Base-by-base conservation (phyloP, 106 monocot species). In the Dactylorhiza incarnata region DNA sequence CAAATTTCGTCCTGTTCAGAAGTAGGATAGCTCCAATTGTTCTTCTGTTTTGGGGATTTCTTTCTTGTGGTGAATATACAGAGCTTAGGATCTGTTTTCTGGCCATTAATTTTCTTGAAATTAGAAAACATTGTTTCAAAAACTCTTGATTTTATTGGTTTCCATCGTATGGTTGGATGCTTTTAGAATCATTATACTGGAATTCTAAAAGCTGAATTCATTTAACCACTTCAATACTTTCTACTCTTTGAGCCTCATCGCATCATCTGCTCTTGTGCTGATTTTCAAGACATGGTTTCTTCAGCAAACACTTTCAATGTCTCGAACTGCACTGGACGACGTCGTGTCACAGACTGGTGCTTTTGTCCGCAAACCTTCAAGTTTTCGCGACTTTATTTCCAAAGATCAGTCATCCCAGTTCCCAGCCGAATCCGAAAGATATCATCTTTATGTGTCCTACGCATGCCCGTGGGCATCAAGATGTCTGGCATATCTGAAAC, bases 401-500 rank as follows among this genome's bases (percentile, higher is more conserved):
- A 82, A 71, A 74, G 89, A 94, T 19, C 72, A 50, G 51, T 56
- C 75, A 11, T 82, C 89, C 12, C 89, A 77, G 26, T 95, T 95
- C 68, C 87, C 91, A 68, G 83, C 94, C 47, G 87, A 85, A 84
- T 66, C 83, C 49, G 91, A 87, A 76, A 83, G 94, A 77, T 95
- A 95, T 77, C 91, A 95, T 82, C 82, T 95, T 14, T 95, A 95
- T 73, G 78, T 91, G 63, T 91, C 94, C 48, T 95, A 91, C 80
- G 91, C 89, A 58, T 95, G 95, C 63, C 95, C 95, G 26, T 95
- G 91, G 91, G 95, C 95, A 79, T 89, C 80, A 67, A 89, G 91
- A 79, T 95, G 95, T 78, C 74, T 95, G 54, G 67, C 95, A 72
- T 87, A 51, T 75, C 25, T 95, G 70, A 95, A 89, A 82, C 78